Base-by-base conservation (phyloP, 129 eudicot genomes). In the Mikania micrantha region DNA sequence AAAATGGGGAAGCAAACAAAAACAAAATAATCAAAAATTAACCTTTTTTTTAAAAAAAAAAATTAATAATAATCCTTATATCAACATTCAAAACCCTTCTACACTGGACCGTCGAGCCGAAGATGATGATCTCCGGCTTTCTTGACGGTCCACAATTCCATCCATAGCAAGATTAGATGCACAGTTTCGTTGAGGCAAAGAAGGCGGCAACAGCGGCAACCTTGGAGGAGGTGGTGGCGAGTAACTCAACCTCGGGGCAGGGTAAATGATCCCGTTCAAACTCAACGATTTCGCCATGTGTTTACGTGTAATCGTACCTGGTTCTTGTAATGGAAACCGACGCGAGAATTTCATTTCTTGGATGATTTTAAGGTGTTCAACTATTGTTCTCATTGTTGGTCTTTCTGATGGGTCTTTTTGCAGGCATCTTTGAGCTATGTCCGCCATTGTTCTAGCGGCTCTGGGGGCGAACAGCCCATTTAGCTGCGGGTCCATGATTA, bases 341-440 rank as follows among this genome's bases (percentile, higher is more conserved):
- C 82, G 86, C 4, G 96, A 65, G 42, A 65, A 80, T 62, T 88
- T 93, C 77, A 93, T 82, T 28, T 88, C 95, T 71, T 86, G 96
- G 57, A 88, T 71, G 52, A 82, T 56, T 67, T 77, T 88, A 11
- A 93, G 86, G 69, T 83, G 88, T 16, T 93, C 92, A 11, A 77
- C 83, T 15, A 93, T 59, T 16, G 85, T 78, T 78, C 98, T 84
- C 98, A 93, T 93, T 15, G 96, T 93, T n/a, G 98, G 98, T 75
- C 98, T 80, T 53, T 84, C 95, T 11, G 95, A 88, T 38, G 98
- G 92, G 12, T 93, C 98, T 9, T 70, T 82, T 56, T 82, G 98
- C 22, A 93, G 96, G 68, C 98, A 93, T 77, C 78, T 77, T 63
- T 86, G 96, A 25, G 95, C 95, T 53, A 88, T 82, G 64, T 93